Conservation (phyloP, 305 asterid species). For the Euphrasia arctica region DNA sequence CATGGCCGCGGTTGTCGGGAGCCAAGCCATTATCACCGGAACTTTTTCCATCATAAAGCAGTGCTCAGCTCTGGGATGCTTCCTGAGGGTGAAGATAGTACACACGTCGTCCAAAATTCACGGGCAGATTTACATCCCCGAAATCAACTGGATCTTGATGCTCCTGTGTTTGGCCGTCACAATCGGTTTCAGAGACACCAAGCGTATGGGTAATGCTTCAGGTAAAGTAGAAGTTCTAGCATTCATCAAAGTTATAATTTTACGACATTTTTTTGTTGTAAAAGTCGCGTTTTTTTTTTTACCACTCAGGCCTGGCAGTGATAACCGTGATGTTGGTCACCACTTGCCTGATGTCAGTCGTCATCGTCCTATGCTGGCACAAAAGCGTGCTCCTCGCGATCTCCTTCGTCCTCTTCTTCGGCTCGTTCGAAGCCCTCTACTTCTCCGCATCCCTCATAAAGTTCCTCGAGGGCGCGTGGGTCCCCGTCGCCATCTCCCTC, state of each 20-base stretch:
- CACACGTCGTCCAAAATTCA: slow-evolving; percentile 50
- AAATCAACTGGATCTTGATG: slow-evolving; percentile 61
- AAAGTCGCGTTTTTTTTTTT: too few species aligned
- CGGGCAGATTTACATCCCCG: slow-evolving; percentile 63
- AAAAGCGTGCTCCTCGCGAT: not conserved
- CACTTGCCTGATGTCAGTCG: not conserved
- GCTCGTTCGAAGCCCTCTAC: not conserved
- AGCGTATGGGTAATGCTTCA: slow-evolving; percentile 33
- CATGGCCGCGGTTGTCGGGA: slow-evolving; percentile 54
- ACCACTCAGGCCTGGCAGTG: not conserved
- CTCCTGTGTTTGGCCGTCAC: slow-evolving; percentile 47
- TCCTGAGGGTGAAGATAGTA: slow-evolving; percentile 51
- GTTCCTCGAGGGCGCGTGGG: not conserved
- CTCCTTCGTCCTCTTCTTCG: not conserved
- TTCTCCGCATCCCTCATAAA: slow-evolving; percentile 1
- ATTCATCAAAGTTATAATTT: too few species aligned
- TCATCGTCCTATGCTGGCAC: not conserved
- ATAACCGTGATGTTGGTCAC: slow-evolving; percentile 1
- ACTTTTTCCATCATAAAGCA: slow-evolving; percentile 61
- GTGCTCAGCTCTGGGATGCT: slow-evolving; percentile 51
- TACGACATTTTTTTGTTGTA: too few species aligned
- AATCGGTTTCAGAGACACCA: slow-evolving; percentile 49
- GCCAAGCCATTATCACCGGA: slow-evolving; percentile 29
- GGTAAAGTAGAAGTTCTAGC: slow-evolving; percentile 9
- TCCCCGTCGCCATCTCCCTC: not conserved